phyloP scores from a whole-genome alignment of 2,329 filamentous ascomycete genomes.

The Byssochlamys sp. region DNA sequence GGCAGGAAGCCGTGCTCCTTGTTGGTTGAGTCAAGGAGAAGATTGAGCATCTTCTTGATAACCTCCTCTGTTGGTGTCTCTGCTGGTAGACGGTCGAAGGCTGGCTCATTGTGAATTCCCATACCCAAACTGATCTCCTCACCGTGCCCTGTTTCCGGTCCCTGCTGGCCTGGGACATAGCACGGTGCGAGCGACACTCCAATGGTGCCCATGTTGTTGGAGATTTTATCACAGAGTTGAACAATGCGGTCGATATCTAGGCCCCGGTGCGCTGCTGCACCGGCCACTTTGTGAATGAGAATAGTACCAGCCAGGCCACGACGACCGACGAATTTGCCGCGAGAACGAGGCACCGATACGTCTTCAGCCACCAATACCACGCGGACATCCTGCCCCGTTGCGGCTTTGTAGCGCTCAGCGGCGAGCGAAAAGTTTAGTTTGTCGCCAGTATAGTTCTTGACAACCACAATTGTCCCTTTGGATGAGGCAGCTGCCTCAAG shows the following conservation, averaged over 20 bases:
- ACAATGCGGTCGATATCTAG: constrained; percentile 33
- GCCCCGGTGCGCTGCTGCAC: constrained; percentile 41
- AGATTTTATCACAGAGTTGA: not conserved
- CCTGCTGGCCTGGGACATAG: not conserved
- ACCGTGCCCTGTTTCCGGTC: constrained; percentile 24
- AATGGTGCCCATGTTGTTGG: not conserved
- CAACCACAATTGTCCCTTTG: constrained; percentile 1
- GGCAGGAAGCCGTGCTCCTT: not conserved
- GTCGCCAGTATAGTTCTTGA: constrained; percentile 4
- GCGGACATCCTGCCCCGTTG: not conserved
- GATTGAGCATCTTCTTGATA: not conserved
- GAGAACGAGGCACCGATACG: constrained; percentile 44
- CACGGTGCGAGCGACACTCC: not conserved
- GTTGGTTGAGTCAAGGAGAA: not conserved
- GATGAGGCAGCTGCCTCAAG: not conserved
- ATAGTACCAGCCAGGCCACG: constrained; percentile 55
- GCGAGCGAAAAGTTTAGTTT: constrained; percentile 4
- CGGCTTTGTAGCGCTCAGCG: not conserved
- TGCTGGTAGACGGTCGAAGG: constrained; percentile 3
- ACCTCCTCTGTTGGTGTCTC: not conserved
- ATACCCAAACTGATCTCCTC: constrained; percentile 56
- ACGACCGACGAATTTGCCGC: constrained; percentile 49
- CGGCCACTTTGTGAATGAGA: constrained; percentile 50
- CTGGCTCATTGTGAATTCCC: constrained; percentile 59
- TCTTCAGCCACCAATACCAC: constrained; percentile 37